These are phyloP conservation scores for Trichophyton simii DNA, from an alignment of 2,329 filamentous ascomycete species.

Conservation along the genomic window DNA sequence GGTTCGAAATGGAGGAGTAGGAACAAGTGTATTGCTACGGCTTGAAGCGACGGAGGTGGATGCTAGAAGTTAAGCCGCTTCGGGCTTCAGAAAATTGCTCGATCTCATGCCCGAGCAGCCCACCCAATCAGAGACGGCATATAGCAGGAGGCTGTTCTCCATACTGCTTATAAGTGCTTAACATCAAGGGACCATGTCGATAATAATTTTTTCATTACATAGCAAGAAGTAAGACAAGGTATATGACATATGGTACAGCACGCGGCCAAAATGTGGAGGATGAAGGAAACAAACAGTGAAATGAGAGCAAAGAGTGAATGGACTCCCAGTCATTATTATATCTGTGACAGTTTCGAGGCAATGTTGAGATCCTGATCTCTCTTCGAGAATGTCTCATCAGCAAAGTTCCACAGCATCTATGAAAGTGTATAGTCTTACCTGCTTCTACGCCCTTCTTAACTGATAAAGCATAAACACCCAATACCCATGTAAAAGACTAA, in stretches of 20 bases:
- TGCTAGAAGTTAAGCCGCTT: too few relatives aligned
- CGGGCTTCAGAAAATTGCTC: too few relatives aligned
- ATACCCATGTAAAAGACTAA: conserved; percentile 91
- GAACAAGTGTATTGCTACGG: too few relatives aligned
- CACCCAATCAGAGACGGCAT: too few relatives aligned
- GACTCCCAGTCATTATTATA: background rate
- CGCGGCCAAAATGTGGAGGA: background rate
- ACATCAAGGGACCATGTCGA: background rate
- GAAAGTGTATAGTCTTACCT: background rate
- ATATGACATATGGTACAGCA: background rate
- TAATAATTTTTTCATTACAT: background rate
- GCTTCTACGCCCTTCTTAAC: conserved; percentile 36
- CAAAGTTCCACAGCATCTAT: background rate
- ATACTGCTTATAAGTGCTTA: background rate
- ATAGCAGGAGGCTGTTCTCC: too few relatives aligned
- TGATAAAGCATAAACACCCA: conserved; percentile 94
- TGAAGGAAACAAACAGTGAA: background rate
- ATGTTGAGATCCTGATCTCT: background rate
- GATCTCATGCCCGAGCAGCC: too few relatives aligned
- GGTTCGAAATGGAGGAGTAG: too few relatives aligned
- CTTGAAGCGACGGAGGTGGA: too few relatives aligned
- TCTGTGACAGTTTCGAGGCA: background rate
- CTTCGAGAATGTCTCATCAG: background rate
- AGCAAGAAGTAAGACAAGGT: background rate
- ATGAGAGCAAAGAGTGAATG: background rate